Percentiles rank a stretch among this genome's conserved stretches.
Conservation (phyloP, 306 rosid genomes). For the Quercus mongolica region DNA sequence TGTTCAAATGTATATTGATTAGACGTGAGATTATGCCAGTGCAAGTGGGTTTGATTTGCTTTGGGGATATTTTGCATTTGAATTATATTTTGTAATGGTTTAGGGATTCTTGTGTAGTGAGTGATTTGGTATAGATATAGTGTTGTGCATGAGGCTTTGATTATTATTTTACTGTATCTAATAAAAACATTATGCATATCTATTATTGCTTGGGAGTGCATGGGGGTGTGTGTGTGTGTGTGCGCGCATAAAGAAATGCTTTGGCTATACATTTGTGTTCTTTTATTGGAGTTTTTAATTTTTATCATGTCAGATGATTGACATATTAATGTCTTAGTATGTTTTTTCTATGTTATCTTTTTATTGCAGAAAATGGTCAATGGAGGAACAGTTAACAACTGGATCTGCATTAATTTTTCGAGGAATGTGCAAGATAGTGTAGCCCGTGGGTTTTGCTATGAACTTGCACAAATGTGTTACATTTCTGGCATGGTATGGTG, state of each 20-base stretch:
- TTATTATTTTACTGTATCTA: too few species aligned
- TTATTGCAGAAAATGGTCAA: slow-evolving; percentile 95
- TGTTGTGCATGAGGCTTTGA: neutral
- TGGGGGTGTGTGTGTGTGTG: neutral
- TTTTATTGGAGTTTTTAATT: neutral
- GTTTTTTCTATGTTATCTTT: neutral
- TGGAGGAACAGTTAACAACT: slow-evolving; percentile 78
- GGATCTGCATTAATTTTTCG: slow-evolving; percentile 92
- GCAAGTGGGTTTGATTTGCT: too few species aligned
- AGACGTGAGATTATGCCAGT: too few species aligned
- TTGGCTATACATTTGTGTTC: neutral
- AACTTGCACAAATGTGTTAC: slow-evolving; percentile 86
- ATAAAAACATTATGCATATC: neutral
- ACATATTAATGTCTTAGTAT: neutral
- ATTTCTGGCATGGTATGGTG: slow-evolving; percentile 85
- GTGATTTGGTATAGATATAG: neutral
- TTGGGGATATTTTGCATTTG: too few species aligned
- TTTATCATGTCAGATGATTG: too few species aligned
- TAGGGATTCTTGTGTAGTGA: neutral
- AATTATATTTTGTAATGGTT: too few species aligned
- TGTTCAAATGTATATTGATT: too few species aligned
- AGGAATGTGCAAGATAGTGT: slow-evolving; percentile 73
- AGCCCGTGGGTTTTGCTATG: slow-evolving; percentile 71
- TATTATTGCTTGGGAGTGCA: neutral
- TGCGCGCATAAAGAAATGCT: neutral